phyloP scores from a whole-genome alignment of 345 rosid genomes.

The Ceriops decandra region DNA sequence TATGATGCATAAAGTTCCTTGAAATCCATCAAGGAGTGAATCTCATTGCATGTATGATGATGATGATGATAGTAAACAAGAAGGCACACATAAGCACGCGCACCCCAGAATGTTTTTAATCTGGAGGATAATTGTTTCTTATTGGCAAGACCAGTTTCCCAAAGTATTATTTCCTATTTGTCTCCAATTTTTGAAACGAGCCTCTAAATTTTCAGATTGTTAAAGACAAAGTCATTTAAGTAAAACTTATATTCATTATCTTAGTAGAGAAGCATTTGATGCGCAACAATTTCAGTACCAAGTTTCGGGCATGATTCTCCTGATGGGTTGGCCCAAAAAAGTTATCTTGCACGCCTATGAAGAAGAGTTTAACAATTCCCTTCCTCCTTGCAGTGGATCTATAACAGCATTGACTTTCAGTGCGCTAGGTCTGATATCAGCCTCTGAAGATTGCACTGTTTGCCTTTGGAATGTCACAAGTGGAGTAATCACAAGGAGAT shows the following conservation, averaged over 20 bases:
- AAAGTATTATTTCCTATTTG: neutral
- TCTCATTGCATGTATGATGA: neutral
- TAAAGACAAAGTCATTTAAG: neutral
- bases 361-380: conserved; percentile 2
- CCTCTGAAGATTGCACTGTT: conserved; percentile 46
- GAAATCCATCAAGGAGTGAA: conserved; percentile 9
- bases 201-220: neutral
- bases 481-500: conserved; percentile 27
- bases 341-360: neutral
- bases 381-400: conserved; percentile 32
- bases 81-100: neutral
- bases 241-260: neutral
- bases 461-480: conserved; percentile 45
- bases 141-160: neutral
- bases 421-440: conserved; percentile 38
- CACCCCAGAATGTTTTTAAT: neutral
- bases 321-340: neutral
- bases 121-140: conserved; percentile 2
- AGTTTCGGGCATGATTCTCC: neutral
- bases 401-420: conserved; percentile 47
- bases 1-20: conserved; percentile 35
- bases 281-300: neutral
- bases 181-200: neutral
- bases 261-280: neutral
- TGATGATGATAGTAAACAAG: neutral